Conservation (phyloP, 805 yeast genomes). For the Cyberlindnera misumaiensis region DNA sequence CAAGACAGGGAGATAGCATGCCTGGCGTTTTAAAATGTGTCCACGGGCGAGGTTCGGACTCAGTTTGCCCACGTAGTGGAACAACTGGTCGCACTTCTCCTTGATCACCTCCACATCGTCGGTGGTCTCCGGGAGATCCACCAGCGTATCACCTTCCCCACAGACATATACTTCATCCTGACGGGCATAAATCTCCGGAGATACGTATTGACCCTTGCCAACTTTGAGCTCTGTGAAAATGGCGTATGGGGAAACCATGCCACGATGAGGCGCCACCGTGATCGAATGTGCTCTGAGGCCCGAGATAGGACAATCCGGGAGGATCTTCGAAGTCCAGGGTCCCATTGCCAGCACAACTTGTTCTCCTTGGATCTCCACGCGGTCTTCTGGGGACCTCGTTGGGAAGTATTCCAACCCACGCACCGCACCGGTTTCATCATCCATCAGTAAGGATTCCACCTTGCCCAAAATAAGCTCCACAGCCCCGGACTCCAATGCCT, state of each 20-base stretch:
- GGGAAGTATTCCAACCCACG: conserved; percentile 62
- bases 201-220: conserved; percentile 59
- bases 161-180: conserved; percentile 94
- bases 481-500: conserved; percentile 75
- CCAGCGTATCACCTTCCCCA: conserved; percentile 92
- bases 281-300: conserved; percentile 95
- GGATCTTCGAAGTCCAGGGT: conserved; percentile 91
- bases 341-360: conserved; percentile 85
- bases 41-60: conserved; percentile 68
- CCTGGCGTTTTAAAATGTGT: conserved; percentile 74
- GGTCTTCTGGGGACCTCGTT: conserved; percentile 25
- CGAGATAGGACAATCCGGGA: conserved; percentile 90
- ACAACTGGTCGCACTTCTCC: conserved; percentile 83
- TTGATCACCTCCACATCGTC: conserved; percentile 87
- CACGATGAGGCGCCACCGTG: conserved; percentile 74
- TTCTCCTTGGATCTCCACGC: conserved; percentile 53
- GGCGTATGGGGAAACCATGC: conserved; percentile 84
- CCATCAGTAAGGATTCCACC: conserved; percentile 59
- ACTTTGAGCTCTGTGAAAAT: conserved; percentile 85
- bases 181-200: conserved; percentile 94
- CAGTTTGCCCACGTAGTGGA: conserved; percentile 70
- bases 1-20: conserved; percentile 90
- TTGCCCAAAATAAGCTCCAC: conserved; percentile 84
- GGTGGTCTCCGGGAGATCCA: conserved; percentile 87
- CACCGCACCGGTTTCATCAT: conserved; percentile 59